Conservation (phyloP, 257 asterid species). For the Nicotiana undulata region DNA sequence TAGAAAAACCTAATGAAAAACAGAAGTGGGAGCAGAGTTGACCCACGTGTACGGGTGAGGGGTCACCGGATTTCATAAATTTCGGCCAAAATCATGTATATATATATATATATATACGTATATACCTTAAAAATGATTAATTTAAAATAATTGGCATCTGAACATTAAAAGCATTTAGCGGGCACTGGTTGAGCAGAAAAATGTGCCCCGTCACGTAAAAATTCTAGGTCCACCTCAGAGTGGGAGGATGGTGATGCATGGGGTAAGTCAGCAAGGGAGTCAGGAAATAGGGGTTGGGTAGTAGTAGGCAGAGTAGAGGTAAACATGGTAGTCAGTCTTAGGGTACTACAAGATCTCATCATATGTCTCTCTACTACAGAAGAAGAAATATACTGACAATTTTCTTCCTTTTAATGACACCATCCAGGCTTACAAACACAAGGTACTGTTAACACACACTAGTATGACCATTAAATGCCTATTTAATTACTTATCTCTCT, state of each 20-base stretch:
- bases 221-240: too few relatives aligned
- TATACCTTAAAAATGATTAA: too few relatives aligned
- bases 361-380: not conserved
- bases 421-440: constrained; percentile 16
- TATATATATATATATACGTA: too few relatives aligned
- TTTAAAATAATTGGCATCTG: too few relatives aligned
- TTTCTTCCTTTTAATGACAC: constrained; percentile 8
- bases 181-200: too few relatives aligned
- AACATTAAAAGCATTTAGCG: too few relatives aligned
- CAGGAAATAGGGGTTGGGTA: constrained; percentile 9
- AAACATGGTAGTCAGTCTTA: not conserved
- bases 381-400: constrained; percentile 13
- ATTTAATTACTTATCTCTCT: not conserved
- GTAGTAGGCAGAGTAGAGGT: constrained; percentile 9
- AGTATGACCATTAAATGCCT: not conserved
- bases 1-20: not conserved
- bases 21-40: not conserved
- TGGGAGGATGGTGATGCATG: not conserved
- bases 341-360: not conserved
- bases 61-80: too few relatives aligned
- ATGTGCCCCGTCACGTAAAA: too few relatives aligned
- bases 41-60: too few relatives aligned
- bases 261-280: not conserved
- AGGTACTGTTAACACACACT: constrained; percentile 18
- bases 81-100: too few relatives aligned